Conservation (phyloP, 768 basidiomycete species). For the Amanita molliuscula region DNA sequence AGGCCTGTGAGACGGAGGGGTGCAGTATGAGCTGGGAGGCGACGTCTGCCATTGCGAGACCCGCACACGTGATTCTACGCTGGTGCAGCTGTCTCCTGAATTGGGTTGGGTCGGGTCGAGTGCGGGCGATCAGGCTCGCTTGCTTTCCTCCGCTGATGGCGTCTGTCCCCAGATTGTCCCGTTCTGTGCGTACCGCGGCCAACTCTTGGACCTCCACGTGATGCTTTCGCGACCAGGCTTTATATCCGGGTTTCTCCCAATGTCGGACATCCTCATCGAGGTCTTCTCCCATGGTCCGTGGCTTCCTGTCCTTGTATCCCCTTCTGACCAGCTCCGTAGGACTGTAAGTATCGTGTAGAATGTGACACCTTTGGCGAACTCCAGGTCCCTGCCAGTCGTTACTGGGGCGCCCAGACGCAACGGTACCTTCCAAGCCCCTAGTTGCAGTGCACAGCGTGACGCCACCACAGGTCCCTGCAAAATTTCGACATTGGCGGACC, state of each 20-base stretch:
- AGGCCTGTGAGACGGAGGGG: constrained; percentile 61
- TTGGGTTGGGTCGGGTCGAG: neutral
- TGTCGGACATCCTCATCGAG: neutral
- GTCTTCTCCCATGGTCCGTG: neutral
- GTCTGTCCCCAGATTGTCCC: constrained; percentile 9
- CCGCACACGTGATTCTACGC: constrained; percentile 15
- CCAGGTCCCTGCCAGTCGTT: constrained; percentile 62
- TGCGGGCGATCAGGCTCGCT: constrained; percentile 1
- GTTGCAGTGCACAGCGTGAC: neutral
- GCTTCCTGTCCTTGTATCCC: neutral
- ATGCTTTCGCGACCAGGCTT: neutral
- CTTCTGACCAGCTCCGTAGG: neutral
- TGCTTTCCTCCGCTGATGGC: neutral
- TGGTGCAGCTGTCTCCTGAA: neutral
- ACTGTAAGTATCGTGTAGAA: constrained; percentile 62
- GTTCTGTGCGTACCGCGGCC: constrained; percentile 12
- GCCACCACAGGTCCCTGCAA: constrained; percentile 63
- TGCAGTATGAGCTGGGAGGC: constrained; percentile 80
- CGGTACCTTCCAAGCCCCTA: constrained; percentile 34
- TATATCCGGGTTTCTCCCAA: neutral
- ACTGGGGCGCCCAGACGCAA: constrained; percentile 99
- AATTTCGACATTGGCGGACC: constrained; percentile 99
- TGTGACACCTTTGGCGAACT: constrained; percentile 95
- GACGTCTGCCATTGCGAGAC: constrained; percentile 31
- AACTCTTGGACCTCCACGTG: neutral